Percentiles rank a stretch among this genome's conserved stretches.
Evolutionary conservation across 495 filamentous ascomycete genomes (phyloP).

Genomic region (Xylaria castorea): DNA sequence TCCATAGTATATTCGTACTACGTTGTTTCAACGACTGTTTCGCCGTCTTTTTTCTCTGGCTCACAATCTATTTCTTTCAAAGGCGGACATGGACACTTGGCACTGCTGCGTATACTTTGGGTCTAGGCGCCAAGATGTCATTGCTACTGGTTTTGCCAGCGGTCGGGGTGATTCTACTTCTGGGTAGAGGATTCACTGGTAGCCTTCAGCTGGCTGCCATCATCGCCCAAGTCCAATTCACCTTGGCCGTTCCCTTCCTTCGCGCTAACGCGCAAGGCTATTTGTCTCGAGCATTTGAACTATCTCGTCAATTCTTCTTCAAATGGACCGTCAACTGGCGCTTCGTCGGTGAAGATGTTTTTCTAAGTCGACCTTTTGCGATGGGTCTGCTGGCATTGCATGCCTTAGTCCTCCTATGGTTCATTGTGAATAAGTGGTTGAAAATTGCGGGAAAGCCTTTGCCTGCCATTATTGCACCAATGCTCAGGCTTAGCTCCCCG

Average conservation of each 20-base stretch:
- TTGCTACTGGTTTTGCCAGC: constrained; percentile 82
- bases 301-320: constrained; percentile 87
- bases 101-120: constrained; percentile 74
- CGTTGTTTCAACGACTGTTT: constrained; percentile 96
- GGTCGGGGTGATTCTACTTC: constrained; percentile 73
- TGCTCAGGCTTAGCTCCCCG: constrained; percentile 61
- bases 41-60: constrained; percentile 79
- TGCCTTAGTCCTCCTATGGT: constrained; percentile 66
- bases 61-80: constrained; percentile 79
- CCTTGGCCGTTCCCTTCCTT: constrained; percentile 80
- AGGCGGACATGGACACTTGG: constrained; percentile 72
- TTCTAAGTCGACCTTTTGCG: constrained; percentile 79
- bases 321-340: constrained; percentile 99
- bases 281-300: constrained; percentile 80
- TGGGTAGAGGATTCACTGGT: constrained; percentile 67
- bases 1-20: constrained; percentile 92
- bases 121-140: constrained; percentile 93
- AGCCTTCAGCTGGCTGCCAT: constrained; percentile 70
- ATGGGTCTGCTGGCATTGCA: constrained; percentile 71
- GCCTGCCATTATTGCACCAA: constrained; percentile 55
- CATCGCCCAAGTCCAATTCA: constrained; percentile 77
- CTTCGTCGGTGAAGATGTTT: constrained; percentile 82
- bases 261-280: constrained; percentile 72
- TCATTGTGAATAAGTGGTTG: constrained; percentile 60
- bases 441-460: constrained; percentile 54